phyloP scores from a whole-genome alignment of 176 grass and related monocot genomes.

The Triticum dicoccoides region DNA sequence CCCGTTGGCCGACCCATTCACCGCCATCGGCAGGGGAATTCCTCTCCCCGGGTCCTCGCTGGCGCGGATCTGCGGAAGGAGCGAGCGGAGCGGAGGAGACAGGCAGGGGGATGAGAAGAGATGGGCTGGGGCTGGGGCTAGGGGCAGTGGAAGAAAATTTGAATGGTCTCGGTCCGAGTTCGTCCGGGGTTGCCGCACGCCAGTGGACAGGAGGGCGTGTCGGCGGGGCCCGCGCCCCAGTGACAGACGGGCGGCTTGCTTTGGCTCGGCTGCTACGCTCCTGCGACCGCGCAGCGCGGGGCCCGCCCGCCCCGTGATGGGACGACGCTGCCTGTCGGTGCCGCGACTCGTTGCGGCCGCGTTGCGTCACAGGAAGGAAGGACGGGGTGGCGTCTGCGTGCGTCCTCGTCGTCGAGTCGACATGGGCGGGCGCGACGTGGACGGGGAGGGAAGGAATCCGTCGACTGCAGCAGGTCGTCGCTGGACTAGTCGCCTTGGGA shows the following conservation, averaged over 20 bases:
- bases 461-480: neutral
- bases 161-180: conserved; percentile 25
- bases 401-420: neutral
- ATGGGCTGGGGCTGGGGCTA: neutral
- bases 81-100: neutral
- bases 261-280: neutral
- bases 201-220: conserved; percentile 24
- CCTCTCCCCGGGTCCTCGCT: neutral
- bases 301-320: neutral
- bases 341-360: neutral
- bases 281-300: neutral
- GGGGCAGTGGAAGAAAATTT: conserved; percentile 35
- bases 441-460: neutral
- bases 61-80: conserved; percentile 21
- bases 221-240: conserved; percentile 25
- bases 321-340: neutral
- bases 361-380: neutral
- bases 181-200: conserved; percentile 28
- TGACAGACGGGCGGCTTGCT: neutral
- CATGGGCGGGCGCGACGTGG: neutral
- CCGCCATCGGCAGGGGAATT: neutral
- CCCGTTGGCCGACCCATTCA: neutral
- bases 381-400: too few species aligned
- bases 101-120: neutral
- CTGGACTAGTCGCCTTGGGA: neutral